Evolutionary conservation across 306 rosid genomes (phyloP).

Genomic region (Parietaria judaica): DNA sequence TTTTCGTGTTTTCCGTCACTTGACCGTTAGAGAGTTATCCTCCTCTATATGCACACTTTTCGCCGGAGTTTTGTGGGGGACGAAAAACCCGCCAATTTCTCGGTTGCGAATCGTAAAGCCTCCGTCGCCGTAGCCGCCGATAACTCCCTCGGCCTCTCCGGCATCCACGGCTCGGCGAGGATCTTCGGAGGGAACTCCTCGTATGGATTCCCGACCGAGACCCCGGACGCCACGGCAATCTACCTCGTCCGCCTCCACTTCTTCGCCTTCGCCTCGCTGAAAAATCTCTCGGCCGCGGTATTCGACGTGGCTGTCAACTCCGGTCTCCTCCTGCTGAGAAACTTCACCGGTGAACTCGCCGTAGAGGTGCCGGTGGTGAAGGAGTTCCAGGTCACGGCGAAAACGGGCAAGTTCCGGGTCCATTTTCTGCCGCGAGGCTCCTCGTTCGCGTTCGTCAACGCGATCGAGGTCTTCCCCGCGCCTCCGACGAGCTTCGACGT

Average conservation of each 20-base stretch:
- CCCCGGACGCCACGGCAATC: constrained; percentile 16
- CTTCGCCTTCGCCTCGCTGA: constrained; percentile 24
- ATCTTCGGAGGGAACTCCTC: constrained; percentile 11
- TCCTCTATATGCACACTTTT: no score
- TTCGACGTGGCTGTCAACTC: constrained; percentile 31
- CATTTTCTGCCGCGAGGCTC: constrained; percentile 19
- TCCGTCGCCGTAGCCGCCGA: no score
- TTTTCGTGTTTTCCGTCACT: no score
- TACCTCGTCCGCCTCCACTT: constrained; percentile 47
- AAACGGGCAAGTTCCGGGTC: constrained; percentile 11
- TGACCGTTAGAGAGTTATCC: no score
- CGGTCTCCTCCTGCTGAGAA: constrained; percentile 15
- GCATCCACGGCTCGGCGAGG: constrained; percentile 24
- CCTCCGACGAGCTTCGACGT: not conserved
- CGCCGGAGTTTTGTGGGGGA: constrained; percentile 6
- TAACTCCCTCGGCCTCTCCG: not conserved
- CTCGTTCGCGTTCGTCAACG: constrained; percentile 42
- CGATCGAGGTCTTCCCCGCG: constrained; percentile 33
- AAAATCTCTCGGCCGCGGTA: constrained; percentile 21
- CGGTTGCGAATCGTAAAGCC: constrained; percentile 30
- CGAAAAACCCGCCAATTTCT: not conserved
- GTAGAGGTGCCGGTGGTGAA: not conserved
- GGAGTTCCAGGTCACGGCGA: constrained; percentile 18
- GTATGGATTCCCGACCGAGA: constrained; percentile 11
- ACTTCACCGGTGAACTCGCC: constrained; percentile 11